Percentiles rank a stretch among this genome's conserved stretches.
phyloP scores from a whole-genome alignment of 169 alveolate genomes.

The Plasmodium gallinaceum region DNA sequence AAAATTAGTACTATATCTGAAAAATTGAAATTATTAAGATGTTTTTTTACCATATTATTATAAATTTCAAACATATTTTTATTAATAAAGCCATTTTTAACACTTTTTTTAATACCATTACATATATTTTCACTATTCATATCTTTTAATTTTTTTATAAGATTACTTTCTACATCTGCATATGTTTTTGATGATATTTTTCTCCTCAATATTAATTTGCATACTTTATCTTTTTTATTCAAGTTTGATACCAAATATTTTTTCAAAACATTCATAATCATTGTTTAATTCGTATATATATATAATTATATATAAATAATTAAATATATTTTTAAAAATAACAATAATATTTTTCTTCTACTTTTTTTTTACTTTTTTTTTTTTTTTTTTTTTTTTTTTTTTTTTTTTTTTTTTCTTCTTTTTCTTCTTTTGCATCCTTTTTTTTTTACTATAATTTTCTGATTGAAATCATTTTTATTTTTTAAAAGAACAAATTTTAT shows the following conservation, averaged over 20 bases:
- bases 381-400: too few relatives aligned
- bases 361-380: too few relatives aligned
- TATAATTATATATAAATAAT: conserved; percentile 2
- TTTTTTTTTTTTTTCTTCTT: too few relatives aligned
- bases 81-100: conserved; percentile 64
- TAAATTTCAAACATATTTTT: conserved; percentile 62
- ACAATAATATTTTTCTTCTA: too few relatives aligned
- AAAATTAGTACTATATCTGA: conserved; percentile 36
- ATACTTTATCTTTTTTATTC: neutral
- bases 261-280: neutral
- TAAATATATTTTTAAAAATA: neutral
- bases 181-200: conserved; percentile 6
- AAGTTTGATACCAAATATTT: neutral
- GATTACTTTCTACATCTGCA: conserved; percentile 16
- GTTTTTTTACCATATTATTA: conserved; percentile 24
- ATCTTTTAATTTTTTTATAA: conserved; percentile 9
- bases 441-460: too few relatives aligned
- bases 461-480: too few relatives aligned
- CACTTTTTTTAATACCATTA: conserved; percentile 66
- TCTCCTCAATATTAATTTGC: neutral
- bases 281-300: neutral
- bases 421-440: too few relatives aligned
- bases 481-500: too few relatives aligned
- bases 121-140: conserved; percentile 38
- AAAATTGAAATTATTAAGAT: conserved; percentile 12